phyloP scores from a whole-genome alignment of 805 yeast species.

The Candida rishiriensis region DNA sequence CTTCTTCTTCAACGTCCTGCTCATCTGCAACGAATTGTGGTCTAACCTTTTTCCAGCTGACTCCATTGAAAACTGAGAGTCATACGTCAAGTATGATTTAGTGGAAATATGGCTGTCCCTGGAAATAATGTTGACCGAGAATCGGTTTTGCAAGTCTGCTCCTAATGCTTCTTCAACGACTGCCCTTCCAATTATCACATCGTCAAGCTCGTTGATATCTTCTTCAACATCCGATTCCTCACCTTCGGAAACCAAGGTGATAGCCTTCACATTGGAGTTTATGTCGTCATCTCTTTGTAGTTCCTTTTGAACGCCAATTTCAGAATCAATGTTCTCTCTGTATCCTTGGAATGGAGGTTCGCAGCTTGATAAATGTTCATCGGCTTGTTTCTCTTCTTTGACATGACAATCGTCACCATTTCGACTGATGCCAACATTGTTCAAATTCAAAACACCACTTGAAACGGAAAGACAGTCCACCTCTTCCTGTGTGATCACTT shows the following conservation, averaged over 20 bases:
- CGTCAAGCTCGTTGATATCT: background rate
- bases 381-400: background rate
- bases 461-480: conserved; percentile 6
- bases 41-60: background rate
- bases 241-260: background rate
- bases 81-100: conserved; percentile 54
- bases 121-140: conserved; percentile 30
- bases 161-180: background rate
- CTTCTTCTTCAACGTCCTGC: conserved; percentile 40
- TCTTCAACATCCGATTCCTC: background rate
- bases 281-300: conserved; percentile 1
- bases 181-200: background rate
- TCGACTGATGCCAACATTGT: background rate
- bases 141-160: conserved; percentile 9
- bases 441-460: background rate
- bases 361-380: background rate
- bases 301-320: background rate
- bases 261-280: conserved; percentile 3
- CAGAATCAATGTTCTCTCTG: background rate
- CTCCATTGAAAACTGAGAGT: conserved; percentile 44
- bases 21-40: conserved; percentile 8
- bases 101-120: conserved; percentile 35
- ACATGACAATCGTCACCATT: background rate
- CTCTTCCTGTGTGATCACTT: conserved; percentile 12
- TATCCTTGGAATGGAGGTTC: background rate